These are phyloP conservation scores for Tinospora cordifolia DNA, from an alignment of 164 flowering plant species.

Conservation along the genomic window DNA sequence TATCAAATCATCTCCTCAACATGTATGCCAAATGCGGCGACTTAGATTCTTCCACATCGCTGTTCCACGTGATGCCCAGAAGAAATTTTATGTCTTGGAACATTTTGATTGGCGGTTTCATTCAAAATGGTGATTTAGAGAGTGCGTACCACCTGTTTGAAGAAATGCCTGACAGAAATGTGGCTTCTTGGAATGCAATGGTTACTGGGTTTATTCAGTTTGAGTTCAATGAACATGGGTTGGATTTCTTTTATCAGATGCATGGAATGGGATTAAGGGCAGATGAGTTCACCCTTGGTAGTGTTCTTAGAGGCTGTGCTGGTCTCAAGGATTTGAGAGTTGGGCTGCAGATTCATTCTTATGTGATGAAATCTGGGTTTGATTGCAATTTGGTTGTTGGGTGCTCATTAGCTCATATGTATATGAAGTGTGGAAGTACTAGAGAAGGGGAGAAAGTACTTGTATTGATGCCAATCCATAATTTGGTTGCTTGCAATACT, in stretches of 20 bases:
- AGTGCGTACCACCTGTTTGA: conserved; percentile 49
- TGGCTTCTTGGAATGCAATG: conserved; percentile 70
- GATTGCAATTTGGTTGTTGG: conserved; percentile 47
- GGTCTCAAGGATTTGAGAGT: conserved; percentile 11
- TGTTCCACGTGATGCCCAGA: conserved; percentile 45
- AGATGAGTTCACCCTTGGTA: conserved; percentile 27
- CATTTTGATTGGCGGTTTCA: conserved; percentile 50
- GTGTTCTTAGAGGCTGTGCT: conserved; percentile 25
- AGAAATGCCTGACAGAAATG: conserved; percentile 51
- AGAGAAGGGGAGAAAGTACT: conserved; percentile 54
- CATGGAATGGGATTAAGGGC: conserved; percentile 17
- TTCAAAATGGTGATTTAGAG: conserved; percentile 45
- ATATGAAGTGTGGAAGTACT: conserved; percentile 52
- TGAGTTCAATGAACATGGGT: conserved; percentile 49
- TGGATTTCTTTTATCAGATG: conserved; percentile 37
- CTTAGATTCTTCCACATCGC: conserved; percentile 17
- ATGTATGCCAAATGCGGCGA: conserved; percentile 48
- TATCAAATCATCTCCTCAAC: conserved; percentile 56
- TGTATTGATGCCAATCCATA: conserved; percentile 39
- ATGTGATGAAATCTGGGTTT: conserved; percentile 43
- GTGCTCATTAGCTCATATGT: conserved; percentile 73
- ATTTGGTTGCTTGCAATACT: conserved; percentile 64
- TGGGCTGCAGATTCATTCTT: conserved; percentile 36
- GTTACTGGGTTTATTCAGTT: conserved; percentile 45
- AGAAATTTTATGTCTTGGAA: conserved; percentile 60